phyloP scores from a whole-genome alignment of 805 yeast genomes.

The Yarrowia porcina region DNA sequence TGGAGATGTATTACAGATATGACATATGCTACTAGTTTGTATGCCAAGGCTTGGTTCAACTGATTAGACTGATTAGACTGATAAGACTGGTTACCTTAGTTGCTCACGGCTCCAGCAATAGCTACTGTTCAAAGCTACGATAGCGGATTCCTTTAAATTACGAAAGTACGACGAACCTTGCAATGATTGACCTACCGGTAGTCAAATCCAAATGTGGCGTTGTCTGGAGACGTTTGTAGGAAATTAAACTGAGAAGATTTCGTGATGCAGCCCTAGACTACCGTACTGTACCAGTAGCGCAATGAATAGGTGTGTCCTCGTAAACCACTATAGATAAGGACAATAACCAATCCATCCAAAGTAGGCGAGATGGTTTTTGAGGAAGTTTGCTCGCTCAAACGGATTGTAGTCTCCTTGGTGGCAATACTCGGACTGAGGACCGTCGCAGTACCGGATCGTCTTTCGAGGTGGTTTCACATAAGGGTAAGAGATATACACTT shows the following conservation, averaged over 20 bases:
- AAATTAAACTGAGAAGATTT: no score
- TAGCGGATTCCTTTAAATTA: no score
- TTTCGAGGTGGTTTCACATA: background rate
- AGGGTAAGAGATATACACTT: slow-evolving; percentile 14
- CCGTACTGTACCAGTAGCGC: no score
- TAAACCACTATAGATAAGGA: slow-evolving; percentile 14
- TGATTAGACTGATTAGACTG: no score
- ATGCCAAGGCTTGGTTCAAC: no score
- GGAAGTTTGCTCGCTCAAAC: slow-evolving; percentile 5
- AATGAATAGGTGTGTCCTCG: no score
- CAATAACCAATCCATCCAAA: slow-evolving; percentile 16
- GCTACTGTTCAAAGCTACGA: no score
- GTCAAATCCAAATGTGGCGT: background rate
- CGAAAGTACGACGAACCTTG: background rate
- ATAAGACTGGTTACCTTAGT: no score
- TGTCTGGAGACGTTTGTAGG: background rate
- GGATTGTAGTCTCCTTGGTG: slow-evolving; percentile 19
- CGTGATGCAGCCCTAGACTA: no score
- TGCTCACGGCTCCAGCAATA: no score
- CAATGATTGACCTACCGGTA: background rate
- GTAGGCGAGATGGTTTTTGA: slow-evolving; percentile 17
- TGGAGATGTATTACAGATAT: no score
- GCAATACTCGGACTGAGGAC: slow-evolving; percentile 9
- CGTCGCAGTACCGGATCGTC: slow-evolving; percentile 7
- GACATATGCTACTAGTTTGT: no score